Evolutionary conservation across 2,329 filamentous ascomycete genomes (phyloP).

Genomic region (Trichophyton simii): DNA sequence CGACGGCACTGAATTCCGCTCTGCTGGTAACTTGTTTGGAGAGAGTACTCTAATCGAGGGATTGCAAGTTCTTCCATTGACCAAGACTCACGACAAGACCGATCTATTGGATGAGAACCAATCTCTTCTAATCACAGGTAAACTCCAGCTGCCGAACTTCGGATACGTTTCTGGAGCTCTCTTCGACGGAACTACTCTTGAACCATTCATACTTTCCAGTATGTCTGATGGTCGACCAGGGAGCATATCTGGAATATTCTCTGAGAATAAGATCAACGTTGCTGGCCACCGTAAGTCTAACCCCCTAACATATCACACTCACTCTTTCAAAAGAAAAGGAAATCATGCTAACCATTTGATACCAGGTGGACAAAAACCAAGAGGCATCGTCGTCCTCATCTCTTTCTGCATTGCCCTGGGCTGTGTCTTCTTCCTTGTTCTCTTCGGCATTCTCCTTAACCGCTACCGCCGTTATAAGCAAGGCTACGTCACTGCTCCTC

Average conservation of each 20-base stretch:
- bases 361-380: conserved; percentile 29
- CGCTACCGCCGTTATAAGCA: conserved; percentile 36
- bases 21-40: conserved; percentile 52
- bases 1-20: conserved; percentile 58
- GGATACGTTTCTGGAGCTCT: conserved; percentile 75
- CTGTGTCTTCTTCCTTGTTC: conserved; percentile 37
- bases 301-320: neutral
- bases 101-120: conserved; percentile 54
- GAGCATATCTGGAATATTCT: conserved; percentile 70
- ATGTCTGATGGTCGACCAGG: conserved; percentile 53
- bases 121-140: conserved; percentile 71
- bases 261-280: conserved; percentile 69
- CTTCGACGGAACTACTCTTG: conserved; percentile 69
- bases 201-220: conserved; percentile 69
- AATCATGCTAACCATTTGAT: conserved; percentile 9
- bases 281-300: conserved; percentile 44
- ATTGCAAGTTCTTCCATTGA: conserved; percentile 67
- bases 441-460: conserved; percentile 36
- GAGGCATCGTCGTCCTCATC: conserved; percentile 35
- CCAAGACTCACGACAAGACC: conserved; percentile 51
- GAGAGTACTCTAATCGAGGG: conserved; percentile 58
- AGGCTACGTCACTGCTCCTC: conserved; percentile 35
- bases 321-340: neutral
- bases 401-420: conserved; percentile 37
- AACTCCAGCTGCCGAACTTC: conserved; percentile 60